Evolutionary conservation across 2,329 filamentous ascomycete genomes (phyloP).

Genomic region (Penicillium sp.): DNA sequence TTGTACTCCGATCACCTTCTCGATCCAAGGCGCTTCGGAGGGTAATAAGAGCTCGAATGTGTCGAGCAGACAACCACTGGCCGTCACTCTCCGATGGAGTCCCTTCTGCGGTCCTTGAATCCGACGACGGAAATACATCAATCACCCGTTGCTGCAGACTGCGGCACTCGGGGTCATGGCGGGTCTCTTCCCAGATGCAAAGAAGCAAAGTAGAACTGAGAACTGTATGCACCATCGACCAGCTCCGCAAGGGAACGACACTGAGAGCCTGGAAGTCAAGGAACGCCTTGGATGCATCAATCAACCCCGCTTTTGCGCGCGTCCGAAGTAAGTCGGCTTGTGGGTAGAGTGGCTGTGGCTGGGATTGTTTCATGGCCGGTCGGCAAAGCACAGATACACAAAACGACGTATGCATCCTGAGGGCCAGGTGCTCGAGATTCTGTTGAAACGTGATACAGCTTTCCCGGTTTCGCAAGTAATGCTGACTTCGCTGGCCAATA

Average conservation of each 20-base stretch:
- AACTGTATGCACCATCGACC: slow-evolving; percentile 38
- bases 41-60: slow-evolving; percentile 31
- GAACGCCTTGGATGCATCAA: slow-evolving; percentile 31
- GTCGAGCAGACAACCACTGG: slow-evolving; percentile 31
- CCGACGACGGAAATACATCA: slow-evolving; percentile 28
- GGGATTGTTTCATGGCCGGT: slow-evolving; percentile 49
- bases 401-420: slow-evolving; percentile 53
- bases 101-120: slow-evolving; percentile 9
- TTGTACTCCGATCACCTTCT: slow-evolving; percentile 3
- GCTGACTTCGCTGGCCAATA: slow-evolving; percentile 48
- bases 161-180: slow-evolving; percentile 30
- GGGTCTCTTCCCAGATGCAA: slow-evolving; percentile 39
- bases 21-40: slow-evolving; percentile 20
- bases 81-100: slow-evolving; percentile 17
- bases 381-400: slow-evolving; percentile 57
- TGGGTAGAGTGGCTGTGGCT: background rate
- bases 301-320: slow-evolving; percentile 27
- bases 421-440: slow-evolving; percentile 55
- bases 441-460: slow-evolving; percentile 41
- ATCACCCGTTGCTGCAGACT: slow-evolving; percentile 32
- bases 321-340: slow-evolving; percentile 16
- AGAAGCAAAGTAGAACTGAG: slow-evolving; percentile 34
- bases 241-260: slow-evolving; percentile 30
- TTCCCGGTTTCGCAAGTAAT: slow-evolving; percentile 50
- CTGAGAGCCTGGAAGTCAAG: slow-evolving; percentile 34